These are phyloP conservation scores for Boletus mariae DNA, from an alignment of 1,284 basidiomycete species.

Conservation along the genomic window DNA sequence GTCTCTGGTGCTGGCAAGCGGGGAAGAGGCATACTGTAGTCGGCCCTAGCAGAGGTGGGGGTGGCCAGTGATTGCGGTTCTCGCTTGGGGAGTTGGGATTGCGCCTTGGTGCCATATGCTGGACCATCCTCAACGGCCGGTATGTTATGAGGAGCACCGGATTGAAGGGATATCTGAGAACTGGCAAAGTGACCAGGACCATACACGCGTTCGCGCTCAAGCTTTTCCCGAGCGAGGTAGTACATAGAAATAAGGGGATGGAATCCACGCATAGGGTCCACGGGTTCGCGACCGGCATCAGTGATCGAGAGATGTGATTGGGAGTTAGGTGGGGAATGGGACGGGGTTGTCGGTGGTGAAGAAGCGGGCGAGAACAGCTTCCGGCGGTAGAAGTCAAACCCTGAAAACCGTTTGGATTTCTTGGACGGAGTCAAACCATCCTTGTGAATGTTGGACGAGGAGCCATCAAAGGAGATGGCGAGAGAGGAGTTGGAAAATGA, in stretches of 20 bases:
- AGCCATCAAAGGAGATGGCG: slow-evolving; percentile 60
- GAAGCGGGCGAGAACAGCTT: slow-evolving; percentile 79
- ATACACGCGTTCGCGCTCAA: slow-evolving; percentile 90
- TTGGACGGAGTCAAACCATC: slow-evolving; percentile 44
- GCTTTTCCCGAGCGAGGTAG: slow-evolving; percentile 91
- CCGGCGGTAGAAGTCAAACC: slow-evolving; percentile 91
- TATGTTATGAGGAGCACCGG: slow-evolving; percentile 21
- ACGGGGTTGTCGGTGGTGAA: slow-evolving; percentile 51
- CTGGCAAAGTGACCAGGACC: slow-evolving; percentile 93
- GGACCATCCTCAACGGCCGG: slow-evolving; percentile 24
- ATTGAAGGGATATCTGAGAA: slow-evolving; percentile 63
- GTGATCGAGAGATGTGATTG: slow-evolving; percentile 46
- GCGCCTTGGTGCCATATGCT: slow-evolving; percentile 22
- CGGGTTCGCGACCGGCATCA: slow-evolving; percentile 47
- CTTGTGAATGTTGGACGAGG: slow-evolving; percentile 36
- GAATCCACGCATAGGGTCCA: slow-evolving; percentile 89
- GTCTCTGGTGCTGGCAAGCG: slow-evolving; percentile 78
- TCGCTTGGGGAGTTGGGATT: slow-evolving; percentile 25
- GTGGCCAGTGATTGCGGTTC: slow-evolving; percentile 12
- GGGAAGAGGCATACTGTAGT: slow-evolving; percentile 81
- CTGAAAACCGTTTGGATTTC: slow-evolving; percentile 77
- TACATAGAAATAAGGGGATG: slow-evolving; percentile 97
- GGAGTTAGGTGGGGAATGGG: slow-evolving; percentile 52
- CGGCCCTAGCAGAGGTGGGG: slow-evolving; percentile 44
- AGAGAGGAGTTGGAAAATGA: slow-evolving; percentile 63